These are phyloP conservation scores for Quercus mongolica DNA, from an alignment of 306 rosid species.

Conservation along the genomic window DNA sequence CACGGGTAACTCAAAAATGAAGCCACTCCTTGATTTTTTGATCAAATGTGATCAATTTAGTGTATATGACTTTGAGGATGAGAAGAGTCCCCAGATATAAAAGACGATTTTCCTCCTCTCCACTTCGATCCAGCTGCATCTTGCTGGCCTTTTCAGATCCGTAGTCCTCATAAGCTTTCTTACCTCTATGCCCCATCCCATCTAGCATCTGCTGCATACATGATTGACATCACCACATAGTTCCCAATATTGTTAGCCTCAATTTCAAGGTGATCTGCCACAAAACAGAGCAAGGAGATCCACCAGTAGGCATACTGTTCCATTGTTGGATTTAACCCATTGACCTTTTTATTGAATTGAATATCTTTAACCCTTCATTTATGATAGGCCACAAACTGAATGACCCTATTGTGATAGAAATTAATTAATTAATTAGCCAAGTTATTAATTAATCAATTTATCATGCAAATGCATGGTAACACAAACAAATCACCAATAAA, in stretches of 20 bases:
- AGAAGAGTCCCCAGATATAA: conserved; percentile 72
- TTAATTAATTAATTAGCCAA: too few species aligned
- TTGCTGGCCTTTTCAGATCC: conserved; percentile 77
- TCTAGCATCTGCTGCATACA: conserved; percentile 71
- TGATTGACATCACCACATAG: conserved; percentile 74
- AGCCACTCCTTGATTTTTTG: conserved; percentile 41
- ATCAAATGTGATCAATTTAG: conserved; percentile 35
- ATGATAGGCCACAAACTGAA: too few species aligned
- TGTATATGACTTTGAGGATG: conserved; percentile 75
- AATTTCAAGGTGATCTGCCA: conserved; percentile 54
- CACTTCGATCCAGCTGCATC: conserved; percentile 95
- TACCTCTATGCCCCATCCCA: conserved; percentile 74
- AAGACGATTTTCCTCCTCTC: conserved; percentile 51
- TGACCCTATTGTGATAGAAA: too few species aligned
- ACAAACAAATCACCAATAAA: too few species aligned
- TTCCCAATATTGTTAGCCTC: conserved; percentile 69
- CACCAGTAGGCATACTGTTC: conserved; percentile 85
- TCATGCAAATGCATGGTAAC: too few species aligned
- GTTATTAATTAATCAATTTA: too few species aligned
- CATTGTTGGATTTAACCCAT: conserved; percentile 69
- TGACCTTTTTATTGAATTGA: conserved; percentile 58
- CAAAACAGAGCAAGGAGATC: conserved; percentile 70
- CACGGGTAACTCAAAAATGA: conserved; percentile 20
- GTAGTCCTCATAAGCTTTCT: conserved; percentile 62
- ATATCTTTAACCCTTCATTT: conserved; percentile 66